These are phyloP conservation scores for California macrophylla DNA, from an alignment of 441 rosid genomes.

Conservation along the genomic window DNA sequence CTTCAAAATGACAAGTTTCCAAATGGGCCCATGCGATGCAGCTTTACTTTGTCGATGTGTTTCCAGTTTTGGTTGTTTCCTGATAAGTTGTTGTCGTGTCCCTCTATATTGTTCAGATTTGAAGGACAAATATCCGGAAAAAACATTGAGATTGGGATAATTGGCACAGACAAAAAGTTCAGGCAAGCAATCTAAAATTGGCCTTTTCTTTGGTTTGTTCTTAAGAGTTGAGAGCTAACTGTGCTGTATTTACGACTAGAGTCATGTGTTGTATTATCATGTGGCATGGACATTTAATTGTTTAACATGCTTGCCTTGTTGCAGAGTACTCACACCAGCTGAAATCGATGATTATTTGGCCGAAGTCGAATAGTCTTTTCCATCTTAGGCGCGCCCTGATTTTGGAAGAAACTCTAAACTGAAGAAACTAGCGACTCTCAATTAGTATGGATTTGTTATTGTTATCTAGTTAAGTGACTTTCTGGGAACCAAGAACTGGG, in stretches of 20 bases:
- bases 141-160: conserved; percentile 92
- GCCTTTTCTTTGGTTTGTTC: not conserved
- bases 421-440: not conserved
- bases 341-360: conserved; percentile 75
- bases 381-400: not conserved
- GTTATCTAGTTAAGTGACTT: not conserved
- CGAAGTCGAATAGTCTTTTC: conserved; percentile 51
- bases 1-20: not conserved
- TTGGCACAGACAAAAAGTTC: conserved; percentile 77
- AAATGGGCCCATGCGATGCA: not conserved
- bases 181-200: conserved; percentile 33
- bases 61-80: not conserved
- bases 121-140: conserved; percentile 94
- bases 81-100: not conserved
- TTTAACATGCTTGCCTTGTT: not conserved
- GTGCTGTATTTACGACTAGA: no score
- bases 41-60: not conserved
- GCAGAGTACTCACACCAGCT: conserved; percentile 69
- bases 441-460: not conserved
- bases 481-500: not conserved
- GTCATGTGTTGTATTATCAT: not conserved
- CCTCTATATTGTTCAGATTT: conserved; percentile 38
- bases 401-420: not conserved
- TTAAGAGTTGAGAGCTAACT: not conserved
- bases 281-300: not conserved